Percentiles rank a stretch among this genome's conserved stretches.
phyloP scores from a whole-genome alignment of 139 green algal species.

The Chlamydomonas eustigma region DNA sequence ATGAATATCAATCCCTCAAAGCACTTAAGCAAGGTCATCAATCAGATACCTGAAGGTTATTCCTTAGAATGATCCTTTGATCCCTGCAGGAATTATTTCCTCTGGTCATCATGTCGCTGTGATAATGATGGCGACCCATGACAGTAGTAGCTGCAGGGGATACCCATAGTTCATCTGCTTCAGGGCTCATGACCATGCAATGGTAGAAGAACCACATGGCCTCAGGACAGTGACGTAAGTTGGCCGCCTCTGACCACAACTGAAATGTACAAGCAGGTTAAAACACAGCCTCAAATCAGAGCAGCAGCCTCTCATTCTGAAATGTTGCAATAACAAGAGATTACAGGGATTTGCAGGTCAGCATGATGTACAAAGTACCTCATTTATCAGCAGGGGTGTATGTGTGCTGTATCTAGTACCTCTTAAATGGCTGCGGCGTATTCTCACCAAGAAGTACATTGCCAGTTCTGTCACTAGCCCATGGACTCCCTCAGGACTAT shows the following conservation, averaged over 20 bases:
- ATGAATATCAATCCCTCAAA: too few relatives aligned
- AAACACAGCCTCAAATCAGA: neutral
- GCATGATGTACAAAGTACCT: neutral
- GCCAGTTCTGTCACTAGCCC: constrained; percentile 27
- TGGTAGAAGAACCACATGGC: constrained; percentile 75
- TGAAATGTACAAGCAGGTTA: constrained; percentile 34
- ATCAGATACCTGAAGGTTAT: neutral
- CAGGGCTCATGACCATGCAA: constrained; percentile 14
- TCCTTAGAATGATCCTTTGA: neutral
- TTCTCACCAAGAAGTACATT: constrained; percentile 28
- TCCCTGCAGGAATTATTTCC: neutral
- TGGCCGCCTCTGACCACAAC: constrained; percentile 73
- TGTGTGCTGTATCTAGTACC: neutral
- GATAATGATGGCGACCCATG: neutral
- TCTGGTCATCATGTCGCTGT: neutral
- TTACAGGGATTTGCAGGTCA: neutral
- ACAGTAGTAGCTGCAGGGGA: neutral
- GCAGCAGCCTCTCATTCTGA: neutral
- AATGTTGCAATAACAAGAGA: neutral
- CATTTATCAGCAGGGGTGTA: neutral
- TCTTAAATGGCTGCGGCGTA: neutral
- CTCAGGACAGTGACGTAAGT: constrained; percentile 72
- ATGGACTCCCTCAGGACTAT: neutral
- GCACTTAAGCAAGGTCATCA: neutral
- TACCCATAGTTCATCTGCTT: constrained; percentile 9